These are phyloP conservation scores for Lachnum nothofagi DNA, from an alignment of 2,329 filamentous ascomycete species.

Conservation along the genomic window DNA sequence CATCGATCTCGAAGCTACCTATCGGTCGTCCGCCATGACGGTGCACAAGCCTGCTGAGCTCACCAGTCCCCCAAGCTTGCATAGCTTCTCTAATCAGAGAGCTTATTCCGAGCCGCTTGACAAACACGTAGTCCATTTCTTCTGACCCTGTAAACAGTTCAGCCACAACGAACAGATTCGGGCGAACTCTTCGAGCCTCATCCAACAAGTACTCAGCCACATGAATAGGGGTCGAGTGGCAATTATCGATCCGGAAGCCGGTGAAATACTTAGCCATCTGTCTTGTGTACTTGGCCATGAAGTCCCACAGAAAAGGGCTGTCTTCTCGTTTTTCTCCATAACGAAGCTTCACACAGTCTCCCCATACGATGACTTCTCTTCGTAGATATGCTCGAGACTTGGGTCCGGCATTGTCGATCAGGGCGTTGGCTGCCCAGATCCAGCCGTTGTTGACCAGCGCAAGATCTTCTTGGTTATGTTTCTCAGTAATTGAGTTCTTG, in stretches of 20 bases:
- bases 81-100: constrained; percentile 94
- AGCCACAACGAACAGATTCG: constrained; percentile 85
- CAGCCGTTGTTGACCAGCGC: constrained; percentile 93
- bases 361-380: constrained; percentile 95
- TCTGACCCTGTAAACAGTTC: constrained; percentile 95
- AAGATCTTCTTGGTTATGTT: constrained; percentile 70
- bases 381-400: constrained; percentile 89
- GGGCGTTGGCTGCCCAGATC: constrained; percentile 96
- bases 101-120: constrained; percentile 85
- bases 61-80: constrained; percentile 94
- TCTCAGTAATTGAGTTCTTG: constrained; percentile 68
- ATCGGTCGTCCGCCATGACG: constrained; percentile 90
- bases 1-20: constrained; percentile 93
- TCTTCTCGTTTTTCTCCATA: constrained; percentile 78
- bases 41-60: constrained; percentile 88
- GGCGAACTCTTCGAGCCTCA: constrained; percentile 80
- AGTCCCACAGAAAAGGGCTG: constrained; percentile 90
- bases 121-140: constrained; percentile 92
- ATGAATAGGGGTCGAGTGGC: constrained; percentile 89
- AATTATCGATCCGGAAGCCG: constrained; percentile 96
- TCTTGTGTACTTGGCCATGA: constrained; percentile 88
- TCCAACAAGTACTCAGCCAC: constrained; percentile 94
- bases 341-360: constrained; percentile 93
- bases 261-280: constrained; percentile 92
- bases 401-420: constrained; percentile 88